Conservation (phyloP, 441 rosid genomes). For the Bruguiera hainesii region DNA sequence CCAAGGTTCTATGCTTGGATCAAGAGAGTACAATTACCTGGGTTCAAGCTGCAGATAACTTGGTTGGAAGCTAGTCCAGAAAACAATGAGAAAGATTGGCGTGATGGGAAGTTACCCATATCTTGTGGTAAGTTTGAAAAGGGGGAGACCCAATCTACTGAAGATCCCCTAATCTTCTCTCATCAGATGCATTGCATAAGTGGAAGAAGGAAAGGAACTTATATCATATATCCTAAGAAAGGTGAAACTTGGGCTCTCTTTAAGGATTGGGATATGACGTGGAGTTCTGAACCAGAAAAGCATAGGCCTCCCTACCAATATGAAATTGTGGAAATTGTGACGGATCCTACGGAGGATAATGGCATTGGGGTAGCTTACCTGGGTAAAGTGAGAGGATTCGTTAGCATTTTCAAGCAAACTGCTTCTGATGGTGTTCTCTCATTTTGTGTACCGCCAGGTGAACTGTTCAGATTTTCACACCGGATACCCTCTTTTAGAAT, state of each 20-base stretch:
- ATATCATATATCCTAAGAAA: conserved; percentile 47
- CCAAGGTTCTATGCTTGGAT: conserved; percentile 65
- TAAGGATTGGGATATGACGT: conserved; percentile 54
- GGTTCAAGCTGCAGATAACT: conserved; percentile 47
- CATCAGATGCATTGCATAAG: conserved; percentile 30
- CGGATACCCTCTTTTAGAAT: conserved; percentile 48
- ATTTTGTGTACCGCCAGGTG: conserved; percentile 36
- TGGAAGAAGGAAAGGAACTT: not conserved
- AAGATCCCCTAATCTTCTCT: conserved; percentile 56
- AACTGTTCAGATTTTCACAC: conserved; percentile 60
- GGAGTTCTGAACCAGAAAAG: conserved; percentile 40
- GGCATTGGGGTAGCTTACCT: conserved; percentile 59
- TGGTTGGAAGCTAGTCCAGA: conserved; percentile 59
- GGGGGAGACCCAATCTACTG: conserved; percentile 37
- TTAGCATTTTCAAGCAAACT: conserved; percentile 42
- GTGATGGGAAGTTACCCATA: conserved; percentile 35
- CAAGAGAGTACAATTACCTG: conserved; percentile 35
- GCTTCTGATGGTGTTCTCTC: conserved; percentile 18
- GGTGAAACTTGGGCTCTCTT: conserved; percentile 90
- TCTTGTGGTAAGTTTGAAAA: conserved; percentile 53
- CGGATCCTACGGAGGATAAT: conserved; percentile 33
- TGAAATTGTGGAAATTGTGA: conserved; percentile 73
- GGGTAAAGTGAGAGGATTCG: conserved; percentile 69
- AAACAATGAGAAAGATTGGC: conserved; percentile 41
- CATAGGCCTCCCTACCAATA: conserved; percentile 41